Percentiles rank a stretch among this genome's conserved stretches.
Evolutionary conservation across 306 rosid species (phyloP).

Genomic region (Malus fusca): DNA sequence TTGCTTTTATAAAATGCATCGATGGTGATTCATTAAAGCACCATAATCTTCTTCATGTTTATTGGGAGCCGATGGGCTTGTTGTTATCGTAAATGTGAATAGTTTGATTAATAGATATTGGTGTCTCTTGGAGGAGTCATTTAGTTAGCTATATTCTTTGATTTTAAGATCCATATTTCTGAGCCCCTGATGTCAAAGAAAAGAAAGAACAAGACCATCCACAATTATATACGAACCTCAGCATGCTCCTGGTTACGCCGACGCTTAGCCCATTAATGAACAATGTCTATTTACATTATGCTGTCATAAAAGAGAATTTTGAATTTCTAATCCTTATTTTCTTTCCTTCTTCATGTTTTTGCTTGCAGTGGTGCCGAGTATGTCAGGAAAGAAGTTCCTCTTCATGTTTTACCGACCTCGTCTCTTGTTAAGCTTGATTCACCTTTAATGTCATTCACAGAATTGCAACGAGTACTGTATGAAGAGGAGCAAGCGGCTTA

Average conservation of each 20-base stretch:
- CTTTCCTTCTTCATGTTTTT: conserved; percentile 7
- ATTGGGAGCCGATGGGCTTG: not conserved
- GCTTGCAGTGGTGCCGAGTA: conserved; percentile 80
- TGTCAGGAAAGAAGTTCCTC: conserved; percentile 88
- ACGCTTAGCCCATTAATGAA: not conserved
- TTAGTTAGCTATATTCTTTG: not conserved
- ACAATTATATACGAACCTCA: not conserved
- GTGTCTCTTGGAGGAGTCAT: not conserved
- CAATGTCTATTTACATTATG: conserved; percentile 11
- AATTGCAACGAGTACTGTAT: conserved; percentile 74
- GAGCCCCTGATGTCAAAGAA: not conserved
- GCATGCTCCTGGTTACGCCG: too few relatives aligned
- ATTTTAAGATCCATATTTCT: not conserved
- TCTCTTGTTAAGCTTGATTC: conserved; percentile 65
- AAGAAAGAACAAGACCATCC: not conserved
- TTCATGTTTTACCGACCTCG: conserved; percentile 60
- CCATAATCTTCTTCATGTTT: not conserved
- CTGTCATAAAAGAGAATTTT: conserved; percentile 6
- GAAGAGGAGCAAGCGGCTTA: conserved; percentile 94
- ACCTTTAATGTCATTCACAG: conserved; percentile 66
- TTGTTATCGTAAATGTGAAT: not conserved
- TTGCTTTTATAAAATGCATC: not conserved
- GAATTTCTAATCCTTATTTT: conserved; percentile 16
- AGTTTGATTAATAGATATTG: not conserved
- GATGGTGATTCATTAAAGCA: not conserved